Evolutionary conservation across 2,329 filamentous ascomycete species (phyloP).

Genomic region (Gaeumannomyces sp.): DNA sequence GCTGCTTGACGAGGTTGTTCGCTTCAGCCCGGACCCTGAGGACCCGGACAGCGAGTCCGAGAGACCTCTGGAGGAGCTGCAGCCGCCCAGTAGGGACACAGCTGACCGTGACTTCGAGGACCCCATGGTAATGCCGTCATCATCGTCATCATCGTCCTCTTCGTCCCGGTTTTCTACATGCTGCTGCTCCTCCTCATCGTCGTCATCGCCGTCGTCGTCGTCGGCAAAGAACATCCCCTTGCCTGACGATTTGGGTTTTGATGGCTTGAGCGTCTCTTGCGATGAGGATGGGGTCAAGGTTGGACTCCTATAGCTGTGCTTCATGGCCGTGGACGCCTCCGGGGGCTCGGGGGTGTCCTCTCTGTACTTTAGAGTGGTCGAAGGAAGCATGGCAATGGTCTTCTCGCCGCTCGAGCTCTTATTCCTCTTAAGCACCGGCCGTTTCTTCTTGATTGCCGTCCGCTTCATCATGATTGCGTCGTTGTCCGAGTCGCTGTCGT

Average conservation of each 20-base stretch:
- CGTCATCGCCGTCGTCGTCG: conserved; percentile 53
- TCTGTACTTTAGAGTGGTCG: conserved; percentile 80
- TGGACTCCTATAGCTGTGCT: conserved; percentile 50
- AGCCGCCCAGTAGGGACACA: background rate
- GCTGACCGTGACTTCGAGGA: conserved; percentile 10
- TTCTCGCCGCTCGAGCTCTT: conserved; percentile 57
- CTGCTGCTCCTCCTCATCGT: conserved; percentile 34
- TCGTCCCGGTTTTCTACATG: conserved; percentile 21
- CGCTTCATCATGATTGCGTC: conserved; percentile 78
- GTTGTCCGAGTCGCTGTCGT: conserved; percentile 67
- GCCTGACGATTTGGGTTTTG: conserved; percentile 39
- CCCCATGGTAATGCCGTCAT: conserved; percentile 8
- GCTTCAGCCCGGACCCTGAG: conserved; percentile 29
- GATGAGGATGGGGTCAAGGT: conserved; percentile 68
- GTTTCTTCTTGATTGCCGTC: conserved; percentile 49
- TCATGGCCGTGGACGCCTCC: conserved; percentile 51
- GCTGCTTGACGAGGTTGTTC: conserved; percentile 42
- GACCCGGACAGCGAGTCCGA: background rate
- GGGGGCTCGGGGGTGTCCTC: conserved; percentile 64
- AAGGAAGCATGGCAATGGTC: conserved; percentile 81
- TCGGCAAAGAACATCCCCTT: conserved; percentile 54
- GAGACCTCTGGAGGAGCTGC: background rate
- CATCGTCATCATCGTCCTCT: conserved; percentile 20
- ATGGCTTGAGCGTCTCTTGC: conserved; percentile 72
- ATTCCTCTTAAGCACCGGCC: conserved; percentile 38